phyloP scores from a whole-genome alignment of 768 basidiomycete genomes.

The Termitomyces sp. region DNA sequence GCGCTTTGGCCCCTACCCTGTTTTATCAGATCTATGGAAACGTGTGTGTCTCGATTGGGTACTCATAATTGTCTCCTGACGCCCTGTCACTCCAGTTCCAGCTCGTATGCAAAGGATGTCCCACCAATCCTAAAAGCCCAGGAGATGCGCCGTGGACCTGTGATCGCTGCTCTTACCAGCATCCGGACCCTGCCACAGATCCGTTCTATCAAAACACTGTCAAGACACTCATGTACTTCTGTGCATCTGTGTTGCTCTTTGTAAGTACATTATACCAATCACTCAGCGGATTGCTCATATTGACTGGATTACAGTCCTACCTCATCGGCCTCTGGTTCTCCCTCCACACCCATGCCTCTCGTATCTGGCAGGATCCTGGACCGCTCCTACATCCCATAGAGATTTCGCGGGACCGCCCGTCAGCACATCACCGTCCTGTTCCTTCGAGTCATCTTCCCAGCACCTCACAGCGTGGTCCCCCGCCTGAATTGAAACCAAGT shows the following conservation, averaged over 20 bases:
- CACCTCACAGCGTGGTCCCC: conserved; percentile 21
- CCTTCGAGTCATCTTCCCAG: conserved; percentile 18
- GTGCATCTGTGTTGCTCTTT: conserved; percentile 83
- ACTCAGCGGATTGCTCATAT: background rate
- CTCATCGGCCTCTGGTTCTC: conserved; percentile 98
- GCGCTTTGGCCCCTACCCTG: conserved; percentile 88
- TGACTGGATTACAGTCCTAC: conserved; percentile 66
- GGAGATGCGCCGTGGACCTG: conserved; percentile 71
- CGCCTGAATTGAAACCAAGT: conserved; percentile 44
- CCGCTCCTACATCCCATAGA: conserved; percentile 69
- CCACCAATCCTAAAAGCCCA: conserved; percentile 34
- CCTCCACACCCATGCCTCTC: conserved; percentile 92
- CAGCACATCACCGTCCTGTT: conserved; percentile 58
- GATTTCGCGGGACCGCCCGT: conserved; percentile 51
- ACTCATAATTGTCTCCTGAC: background rate
- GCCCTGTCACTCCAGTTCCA: conserved; percentile 58
- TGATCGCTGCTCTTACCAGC: conserved; percentile 90
- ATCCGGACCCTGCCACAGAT: conserved; percentile 88
- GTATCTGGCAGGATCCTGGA: conserved; percentile 99
- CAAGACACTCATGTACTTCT: conserved; percentile 93
- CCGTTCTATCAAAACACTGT: conserved; percentile 97
- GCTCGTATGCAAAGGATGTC: conserved; percentile 80
- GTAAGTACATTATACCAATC: conserved; percentile 43
- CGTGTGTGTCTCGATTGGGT: conserved; percentile 46
- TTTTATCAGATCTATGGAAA: conserved; percentile 99